Percentiles rank a stretch among this genome's conserved stretches.
Evolutionary conservation across 2,329 filamentous ascomycete genomes (phyloP).

Genomic region (Metarhizium guizhouense): DNA sequence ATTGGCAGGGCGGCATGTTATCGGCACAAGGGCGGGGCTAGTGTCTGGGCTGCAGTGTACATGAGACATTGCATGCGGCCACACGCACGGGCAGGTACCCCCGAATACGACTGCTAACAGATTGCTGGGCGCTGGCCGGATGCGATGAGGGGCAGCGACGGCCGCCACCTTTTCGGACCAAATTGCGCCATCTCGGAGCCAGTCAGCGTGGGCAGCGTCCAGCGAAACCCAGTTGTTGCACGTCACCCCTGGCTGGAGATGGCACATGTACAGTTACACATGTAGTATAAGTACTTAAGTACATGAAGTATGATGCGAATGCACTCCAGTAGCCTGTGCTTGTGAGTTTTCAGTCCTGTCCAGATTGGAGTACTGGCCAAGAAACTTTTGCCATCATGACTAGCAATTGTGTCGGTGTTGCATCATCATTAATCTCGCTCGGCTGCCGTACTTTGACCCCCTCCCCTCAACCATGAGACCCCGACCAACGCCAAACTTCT

Average conservation of each 20-base stretch:
- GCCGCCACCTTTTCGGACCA: background rate
- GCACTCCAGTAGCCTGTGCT: no score
- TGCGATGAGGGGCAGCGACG: conserved; percentile 1
- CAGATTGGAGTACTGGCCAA: no score
- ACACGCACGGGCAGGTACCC: background rate
- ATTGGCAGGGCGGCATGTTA: background rate
- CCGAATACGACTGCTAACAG: conserved; percentile 3
- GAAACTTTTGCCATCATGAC: no score
- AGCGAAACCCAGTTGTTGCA: no score
- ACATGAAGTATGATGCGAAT: no score
- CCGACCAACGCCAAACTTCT: background rate
- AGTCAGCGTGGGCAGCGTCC: background rate
- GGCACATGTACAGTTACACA: no score
- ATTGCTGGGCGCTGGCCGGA: background rate
- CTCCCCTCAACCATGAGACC: background rate
- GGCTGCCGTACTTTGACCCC: background rate
- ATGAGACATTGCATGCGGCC: no score
- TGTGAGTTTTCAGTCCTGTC: no score
- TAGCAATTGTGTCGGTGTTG: no score
- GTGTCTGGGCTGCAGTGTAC: background rate
- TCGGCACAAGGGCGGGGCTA: background rate
- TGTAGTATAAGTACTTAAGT: no score
- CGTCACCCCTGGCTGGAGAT: no score
- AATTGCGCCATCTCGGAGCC: conserved; percentile 7
- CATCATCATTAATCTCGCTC: background rate